Evolutionary conservation across 495 filamentous ascomycete species (phyloP).

Genomic region (Penicillium crystallinum): DNA sequence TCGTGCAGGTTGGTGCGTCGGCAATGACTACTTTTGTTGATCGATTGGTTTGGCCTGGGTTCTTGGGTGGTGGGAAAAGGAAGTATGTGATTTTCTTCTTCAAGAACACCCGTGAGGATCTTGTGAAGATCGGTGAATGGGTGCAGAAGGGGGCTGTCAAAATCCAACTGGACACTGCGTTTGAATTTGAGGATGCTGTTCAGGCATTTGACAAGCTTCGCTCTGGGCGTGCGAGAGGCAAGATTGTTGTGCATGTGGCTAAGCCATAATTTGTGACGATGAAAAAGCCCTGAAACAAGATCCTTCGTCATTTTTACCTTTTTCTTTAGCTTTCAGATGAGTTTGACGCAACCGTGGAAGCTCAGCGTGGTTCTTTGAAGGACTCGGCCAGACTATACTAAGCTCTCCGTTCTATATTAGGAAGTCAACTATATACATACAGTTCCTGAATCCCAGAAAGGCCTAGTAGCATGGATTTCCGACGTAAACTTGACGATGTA

Average conservation of each 20-base stretch:
- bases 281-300: background rate
- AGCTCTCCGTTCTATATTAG: background rate
- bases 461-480: background rate
- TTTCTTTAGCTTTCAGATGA: background rate
- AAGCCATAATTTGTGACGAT: slow-evolving; percentile 2
- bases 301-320: background rate
- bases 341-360: background rate
- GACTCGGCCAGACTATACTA: background rate
- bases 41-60: slow-evolving; percentile 42
- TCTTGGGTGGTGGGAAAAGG: slow-evolving; percentile 60
- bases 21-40: slow-evolving; percentile 19
- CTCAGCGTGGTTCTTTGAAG: background rate
- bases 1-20: slow-evolving; percentile 50
- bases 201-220: slow-evolving; percentile 59
- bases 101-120: slow-evolving; percentile 40
- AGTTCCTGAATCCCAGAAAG: background rate
- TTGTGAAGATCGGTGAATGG: slow-evolving; percentile 51
- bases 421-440: background rate
- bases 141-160: slow-evolving; percentile 58
- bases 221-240: slow-evolving; percentile 56
- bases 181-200: slow-evolving; percentile 53
- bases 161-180: slow-evolving; percentile 54
- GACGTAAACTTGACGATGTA: slow-evolving; percentile 1
- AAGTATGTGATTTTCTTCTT: slow-evolving; percentile 41
- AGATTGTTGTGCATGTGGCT: slow-evolving; percentile 57